A percentile compares a stretch with the other conserved stretches of the same genome.
Evolutionary conservation across 805 yeast genomes (phyloP).

Genomic region (Saccharomycopsis sp.): DNA sequence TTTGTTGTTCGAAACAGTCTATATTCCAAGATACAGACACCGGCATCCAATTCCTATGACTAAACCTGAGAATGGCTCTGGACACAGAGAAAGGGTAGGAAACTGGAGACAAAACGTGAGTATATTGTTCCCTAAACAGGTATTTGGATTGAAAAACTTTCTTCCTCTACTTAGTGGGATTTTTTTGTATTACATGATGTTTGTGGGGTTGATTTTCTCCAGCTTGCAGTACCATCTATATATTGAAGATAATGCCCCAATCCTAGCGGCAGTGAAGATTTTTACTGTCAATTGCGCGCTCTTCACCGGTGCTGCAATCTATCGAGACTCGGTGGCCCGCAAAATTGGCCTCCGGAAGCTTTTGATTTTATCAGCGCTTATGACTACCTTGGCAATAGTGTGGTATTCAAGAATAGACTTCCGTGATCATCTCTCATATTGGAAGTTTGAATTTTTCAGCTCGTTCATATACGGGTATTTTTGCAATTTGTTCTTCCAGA

Average conservation of each 20-base stretch:
- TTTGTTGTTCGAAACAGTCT: conserved; percentile 29
- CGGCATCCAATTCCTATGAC: conserved; percentile 6
- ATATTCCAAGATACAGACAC: conserved; percentile 21
- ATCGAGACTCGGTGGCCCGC: conserved; percentile 22
- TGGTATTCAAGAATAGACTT: conserved; percentile 25
- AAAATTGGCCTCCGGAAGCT: conserved; percentile 24
- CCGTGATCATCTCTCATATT: conserved; percentile 22
- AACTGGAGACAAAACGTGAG: conserved; percentile 22
- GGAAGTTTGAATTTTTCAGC: conserved; percentile 29
- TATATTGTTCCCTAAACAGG: conserved; percentile 27
- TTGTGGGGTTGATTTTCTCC: conserved; percentile 23
- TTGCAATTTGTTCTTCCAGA: conserved; percentile 7
- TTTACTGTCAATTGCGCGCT: conserved; percentile 31
- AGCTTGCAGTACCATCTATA: conserved; percentile 26
- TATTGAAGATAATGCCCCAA: conserved; percentile 26
- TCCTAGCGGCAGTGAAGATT: conserved; percentile 32
- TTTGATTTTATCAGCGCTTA: conserved; percentile 18
- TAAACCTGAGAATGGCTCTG: background rate
- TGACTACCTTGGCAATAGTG: conserved; percentile 22
- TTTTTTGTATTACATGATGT: conserved; percentile 23
- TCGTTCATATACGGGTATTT: background rate
- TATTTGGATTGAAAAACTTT: conserved; percentile 26
- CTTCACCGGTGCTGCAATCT: conserved; percentile 25
- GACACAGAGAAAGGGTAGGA: background rate
- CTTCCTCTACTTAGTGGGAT: conserved; percentile 23